These are phyloP conservation scores for Scutellaria minor DNA, from an alignment of 257 asterid species.

Conservation along the genomic window DNA sequence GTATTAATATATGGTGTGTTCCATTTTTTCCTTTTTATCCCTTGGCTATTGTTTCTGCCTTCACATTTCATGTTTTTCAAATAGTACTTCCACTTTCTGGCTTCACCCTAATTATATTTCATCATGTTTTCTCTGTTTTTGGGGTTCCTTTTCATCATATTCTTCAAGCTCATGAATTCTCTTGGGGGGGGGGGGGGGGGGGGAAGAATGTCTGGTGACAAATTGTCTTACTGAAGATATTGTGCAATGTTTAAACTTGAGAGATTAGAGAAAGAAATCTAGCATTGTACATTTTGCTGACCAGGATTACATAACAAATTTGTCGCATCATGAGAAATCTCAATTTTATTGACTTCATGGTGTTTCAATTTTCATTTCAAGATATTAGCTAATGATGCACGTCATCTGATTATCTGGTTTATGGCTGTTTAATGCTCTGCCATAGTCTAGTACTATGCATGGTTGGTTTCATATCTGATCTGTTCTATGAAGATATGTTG, in stretches of 20 bases:
- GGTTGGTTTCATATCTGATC: conserved; percentile 16
- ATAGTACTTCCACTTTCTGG: not conserved
- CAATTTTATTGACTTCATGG: conserved; percentile 12
- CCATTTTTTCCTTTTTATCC: not conserved
- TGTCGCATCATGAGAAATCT: not conserved
- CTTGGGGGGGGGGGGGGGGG: not conserved
- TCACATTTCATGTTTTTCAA: not conserved
- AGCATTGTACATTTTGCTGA: conserved; percentile 12
- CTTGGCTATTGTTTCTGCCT: not conserved
- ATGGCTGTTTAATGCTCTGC: not conserved
- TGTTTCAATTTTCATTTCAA: conserved; percentile 19
- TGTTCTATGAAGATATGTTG: not conserved
- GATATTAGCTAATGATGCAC: not conserved
- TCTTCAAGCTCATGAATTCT: conserved; percentile 14
- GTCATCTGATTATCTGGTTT: conserved; percentile 7
- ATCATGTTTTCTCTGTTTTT: not conserved
- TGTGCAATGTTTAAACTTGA: not conserved
- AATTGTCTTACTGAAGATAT: not conserved
- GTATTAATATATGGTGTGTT: not conserved
- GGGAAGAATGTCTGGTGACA: not conserved
- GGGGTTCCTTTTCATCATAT: conserved; percentile 5
- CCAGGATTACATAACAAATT: conserved; percentile 1
- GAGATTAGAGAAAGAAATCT: conserved; percentile 2
- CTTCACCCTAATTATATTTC: not conserved
- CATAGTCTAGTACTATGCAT: not conserved